Base-by-base conservation (phyloP, 1,139 yeast species). In the Blastobotrys petasosporus region DNA sequence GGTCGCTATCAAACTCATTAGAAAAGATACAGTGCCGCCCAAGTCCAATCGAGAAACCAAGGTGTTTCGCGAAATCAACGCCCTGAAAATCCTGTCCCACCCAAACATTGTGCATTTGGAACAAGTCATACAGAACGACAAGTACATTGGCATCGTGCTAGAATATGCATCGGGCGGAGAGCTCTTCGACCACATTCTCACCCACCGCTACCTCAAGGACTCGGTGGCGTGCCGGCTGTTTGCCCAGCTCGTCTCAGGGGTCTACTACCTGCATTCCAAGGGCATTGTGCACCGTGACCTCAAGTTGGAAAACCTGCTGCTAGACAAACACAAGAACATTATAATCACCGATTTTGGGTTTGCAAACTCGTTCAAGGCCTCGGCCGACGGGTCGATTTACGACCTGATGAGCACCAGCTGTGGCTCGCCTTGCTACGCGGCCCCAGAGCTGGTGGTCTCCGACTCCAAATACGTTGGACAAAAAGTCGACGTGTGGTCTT, bases 111-210 rank as follows among this genome's bases (percentile, higher is more conserved):
- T 92, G 44, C 79, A 81, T 53, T 70, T 94, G 48, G 96, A 88
- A 50, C 97, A 90, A 62, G 97, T 92, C 31, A 75, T 94, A 68
- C 95, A 90, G 63, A 84, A 87, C 61, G 97, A 94, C 48, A 85
- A 87, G 62, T 90, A 92, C 64, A 90, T 92, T 52, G 98, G 98
- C 23, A 94, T 92, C 33, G 97, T 94, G 1, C 72, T 92, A 50
- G 97, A 92, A 62, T 92, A 90, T 66, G 97, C 97, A 6, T 83
- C 95, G 1, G 97, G 97, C 13, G 99, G 99, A 45, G 99, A 92
- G 66, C 76, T 94, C 53, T 92, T 92, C 61, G 96, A 90, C 64
- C 87, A 90, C 64, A 92, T 92, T 51, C 76, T 88, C 52, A 85
- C 83, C 54, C 90, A 88, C 63, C 80, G 92, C 58, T 82, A 85